Base-by-base conservation (phyloP, 2,329 filamentous ascomycete species). In the Talaromyces sp. region DNA sequence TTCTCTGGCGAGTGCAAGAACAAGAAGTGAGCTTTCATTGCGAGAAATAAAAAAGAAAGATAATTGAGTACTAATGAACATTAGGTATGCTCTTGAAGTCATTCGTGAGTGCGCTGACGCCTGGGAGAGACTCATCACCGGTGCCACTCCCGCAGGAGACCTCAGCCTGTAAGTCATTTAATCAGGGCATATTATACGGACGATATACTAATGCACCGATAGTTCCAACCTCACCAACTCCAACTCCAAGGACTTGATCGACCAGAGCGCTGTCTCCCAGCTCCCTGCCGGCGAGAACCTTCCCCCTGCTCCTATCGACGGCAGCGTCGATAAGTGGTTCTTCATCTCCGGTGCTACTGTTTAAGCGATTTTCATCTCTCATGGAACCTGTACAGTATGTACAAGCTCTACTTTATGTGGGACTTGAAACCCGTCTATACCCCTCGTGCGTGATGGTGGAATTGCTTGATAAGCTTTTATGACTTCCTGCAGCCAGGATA, bases 1-100 rank as follows among this genome's bases (percentile, higher is more conserved):
- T 99, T 99, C 84, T 97, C 92, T 61, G 94, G 94, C 82, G 94
- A 99, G 84, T 97, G 93, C 89, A 99, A 99, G 89, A 99, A 99
- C 88, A 96, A 92, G 87, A 91, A 89, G 89, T 91, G 68, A 65
- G 83, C 67, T 52, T 17, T 17, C 4, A 50, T 5, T 41, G 17
- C 48, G 17, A 15, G 35, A 21, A 40, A 9, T 43, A 5, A n/a
- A 19, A 5, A 39, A 45, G 15, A 45, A 19, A 37, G 25, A 4
- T 3, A 28, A 59, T 51, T 41, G 61, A 72, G 61, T 58, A 39
- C 60, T 45, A 35, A 56, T 11, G 15, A 5, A 51, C 35, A 53
- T 7, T 63, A 89, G 87, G 69, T 97, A 97, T 78, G 94, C 94
- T 76, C 88, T 89, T 77, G 94, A 99, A 64, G 89, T 99, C 72